These are phyloP conservation scores for Begonia fuchsioides DNA, from an alignment of 306 rosid genomes.

Conservation along the genomic window DNA sequence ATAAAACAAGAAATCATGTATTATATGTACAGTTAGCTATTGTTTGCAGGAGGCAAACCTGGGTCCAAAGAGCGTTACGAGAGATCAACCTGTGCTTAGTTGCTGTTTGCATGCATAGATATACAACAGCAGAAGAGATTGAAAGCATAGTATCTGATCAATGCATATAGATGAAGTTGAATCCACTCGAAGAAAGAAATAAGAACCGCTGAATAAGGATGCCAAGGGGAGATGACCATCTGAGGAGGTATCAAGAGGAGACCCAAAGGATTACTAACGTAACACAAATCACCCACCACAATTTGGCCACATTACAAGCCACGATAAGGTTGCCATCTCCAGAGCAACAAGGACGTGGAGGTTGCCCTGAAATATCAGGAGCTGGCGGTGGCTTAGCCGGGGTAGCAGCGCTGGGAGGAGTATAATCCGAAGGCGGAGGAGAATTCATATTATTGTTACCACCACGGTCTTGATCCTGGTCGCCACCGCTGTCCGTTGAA, in stretches of 20 bases:
- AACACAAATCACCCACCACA: background rate
- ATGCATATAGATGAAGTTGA: too few species aligned
- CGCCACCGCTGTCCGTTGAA: constrained; percentile 9
- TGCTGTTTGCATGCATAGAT: too few species aligned
- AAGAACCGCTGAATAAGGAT: too few species aligned
- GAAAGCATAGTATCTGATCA: too few species aligned
- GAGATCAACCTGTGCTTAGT: too few species aligned
- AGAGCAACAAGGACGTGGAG: constrained; percentile 3
- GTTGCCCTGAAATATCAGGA: background rate
- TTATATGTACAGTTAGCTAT: too few species aligned
- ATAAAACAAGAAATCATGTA: too few species aligned
- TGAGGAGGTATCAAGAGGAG: background rate
- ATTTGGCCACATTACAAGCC: background rate
- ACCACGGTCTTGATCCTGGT: background rate
- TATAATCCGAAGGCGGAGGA: constrained; percentile 2
- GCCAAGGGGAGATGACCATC: background rate
- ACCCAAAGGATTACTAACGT: constrained; percentile 1
- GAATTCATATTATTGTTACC: background rate
- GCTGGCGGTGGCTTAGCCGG: background rate
- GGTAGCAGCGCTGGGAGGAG: background rate
- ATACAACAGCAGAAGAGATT: too few species aligned
- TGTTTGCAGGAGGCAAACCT: too few species aligned
- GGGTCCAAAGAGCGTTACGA: too few species aligned
- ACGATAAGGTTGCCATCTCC: constrained; percentile 1
- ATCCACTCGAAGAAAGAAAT: too few species aligned